Evolutionary conservation across 192 early-diverging fungal species (phyloP).

Genomic region (Nowakowskiella sp.): DNA sequence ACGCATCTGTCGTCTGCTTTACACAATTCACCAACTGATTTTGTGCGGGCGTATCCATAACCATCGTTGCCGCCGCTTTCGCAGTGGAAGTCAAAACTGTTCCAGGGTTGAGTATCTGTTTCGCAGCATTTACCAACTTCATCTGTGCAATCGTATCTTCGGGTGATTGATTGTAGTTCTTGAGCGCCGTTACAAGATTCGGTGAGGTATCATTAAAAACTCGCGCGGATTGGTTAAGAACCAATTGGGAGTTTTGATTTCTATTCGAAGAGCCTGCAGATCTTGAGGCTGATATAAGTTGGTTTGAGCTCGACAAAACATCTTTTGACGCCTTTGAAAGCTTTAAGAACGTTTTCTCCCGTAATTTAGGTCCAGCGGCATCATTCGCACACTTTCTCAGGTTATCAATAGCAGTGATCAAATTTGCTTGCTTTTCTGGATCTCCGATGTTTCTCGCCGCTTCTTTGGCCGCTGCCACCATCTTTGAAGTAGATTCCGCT

Average conservation of each 20-base stretch:
- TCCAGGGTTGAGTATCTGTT: slow-evolving; percentile 36
- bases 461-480: slow-evolving; percentile 43
- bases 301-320: slow-evolving; percentile 35
- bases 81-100: slow-evolving; percentile 24
- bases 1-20: slow-evolving; percentile 28
- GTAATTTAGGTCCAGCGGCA: slow-evolving; percentile 30
- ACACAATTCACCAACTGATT: slow-evolving; percentile 19
- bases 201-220: slow-evolving; percentile 31
- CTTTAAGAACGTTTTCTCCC: slow-evolving; percentile 24
- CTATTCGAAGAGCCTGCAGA: slow-evolving; percentile 35
- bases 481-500: slow-evolving; percentile 34
- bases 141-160: slow-evolving; percentile 29
- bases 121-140: slow-evolving; percentile 38
- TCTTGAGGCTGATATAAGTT: slow-evolving; percentile 35
- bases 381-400: not conserved
- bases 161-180: slow-evolving; percentile 14
- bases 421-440: slow-evolving; percentile 17
- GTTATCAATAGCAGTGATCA: too few species aligned
- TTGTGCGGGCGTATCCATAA: slow-evolving; percentile 33
- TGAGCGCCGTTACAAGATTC: slow-evolving; percentile 21
- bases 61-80: slow-evolving; percentile 33
- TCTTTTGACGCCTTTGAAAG: slow-evolving; percentile 39
- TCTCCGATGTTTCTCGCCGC: slow-evolving; percentile 16
- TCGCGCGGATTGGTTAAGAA: slow-evolving; percentile 38
- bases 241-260: slow-evolving; percentile 43